Evolutionary conservation across 495 filamentous ascomycete species (phyloP), one percentile per base, ranked within the genome.

Genomic region (Daldinia vernicosa): DNA sequence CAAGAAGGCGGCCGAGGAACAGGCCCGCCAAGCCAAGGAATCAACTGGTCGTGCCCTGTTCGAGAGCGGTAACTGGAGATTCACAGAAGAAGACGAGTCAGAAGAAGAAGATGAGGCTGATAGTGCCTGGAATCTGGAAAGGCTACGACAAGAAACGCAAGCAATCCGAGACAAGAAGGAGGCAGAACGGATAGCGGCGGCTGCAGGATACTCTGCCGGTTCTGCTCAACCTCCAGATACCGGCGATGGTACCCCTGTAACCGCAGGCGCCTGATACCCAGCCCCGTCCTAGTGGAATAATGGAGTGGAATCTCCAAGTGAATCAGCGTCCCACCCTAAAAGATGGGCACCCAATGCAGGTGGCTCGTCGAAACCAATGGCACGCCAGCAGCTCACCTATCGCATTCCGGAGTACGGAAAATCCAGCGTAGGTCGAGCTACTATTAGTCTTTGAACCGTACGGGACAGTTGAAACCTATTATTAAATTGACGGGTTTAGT

Each of bases 1-100:
- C 80, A 99, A 99, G 89, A 98, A 97, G 85, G 91, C 91, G 19
- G 95, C 91, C 33, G 95, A 98, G 74, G 90, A 93, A 64, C 88
- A 97, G 78, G 94, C 95, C 33, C 86, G 89, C 72, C 85, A 90
- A 78, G 92, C 93, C 67, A 98, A 97, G 84, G 95, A 99, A 72
- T 93, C 92, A 17, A 99, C 96, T 28, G 95, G 95, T 71, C 87
- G 94, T 80, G 91, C 93, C 27, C 82, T 99, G 80, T 99, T 99
- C 79, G 95, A 99, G 81, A 92, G 92, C 79, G 95, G 95, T 71
- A 93, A 94, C 79, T 99, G 96, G 96, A 84, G 88, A 63, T 86
- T 81, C 55, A 47, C 43, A 22, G 89, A 88, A 53, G 90, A 89
- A 22, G 89, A 89, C 11, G 87, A 87, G 35, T 87, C 88, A n/a